A percentile compares a stretch with the other conserved stretches of the same genome.
Evolutionary conservation across 495 filamentous ascomycete species (phyloP).

Genomic region (Rhizodiscina lignyota): DNA sequence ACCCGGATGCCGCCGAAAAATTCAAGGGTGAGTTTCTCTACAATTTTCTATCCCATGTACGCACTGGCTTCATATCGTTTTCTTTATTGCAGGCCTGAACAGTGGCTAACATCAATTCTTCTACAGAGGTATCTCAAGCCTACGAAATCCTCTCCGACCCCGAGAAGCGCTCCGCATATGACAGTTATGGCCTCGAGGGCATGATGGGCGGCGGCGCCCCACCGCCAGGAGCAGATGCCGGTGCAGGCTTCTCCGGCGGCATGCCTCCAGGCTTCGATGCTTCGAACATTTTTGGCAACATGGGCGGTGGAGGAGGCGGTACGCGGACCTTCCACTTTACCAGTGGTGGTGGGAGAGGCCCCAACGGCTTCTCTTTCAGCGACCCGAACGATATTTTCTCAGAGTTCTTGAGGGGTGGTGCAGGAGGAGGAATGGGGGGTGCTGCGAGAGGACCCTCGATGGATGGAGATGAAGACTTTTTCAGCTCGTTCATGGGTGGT

Average conservation of each 20-base stretch:
- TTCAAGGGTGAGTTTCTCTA: slow-evolving; percentile 45
- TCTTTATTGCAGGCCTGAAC: slow-evolving; percentile 5
- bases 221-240: slow-evolving; percentile 37
- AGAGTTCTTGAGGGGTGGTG: slow-evolving; percentile 50
- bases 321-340: slow-evolving; percentile 59
- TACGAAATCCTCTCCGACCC: slow-evolving; percentile 97
- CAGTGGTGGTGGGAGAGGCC: slow-evolving; percentile 35
- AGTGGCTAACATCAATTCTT: slow-evolving; percentile 8
- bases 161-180: slow-evolving; percentile 91
- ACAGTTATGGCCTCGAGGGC: slow-evolving; percentile 88
- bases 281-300: slow-evolving; percentile 39
- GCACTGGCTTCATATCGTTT: slow-evolving; percentile 3
- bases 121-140: slow-evolving; percentile 73
- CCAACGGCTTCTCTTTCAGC: slow-evolving; percentile 57
- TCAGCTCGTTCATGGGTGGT: slow-evolving; percentile 25
- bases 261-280: slow-evolving; percentile 38
- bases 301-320: slow-evolving; percentile 32
- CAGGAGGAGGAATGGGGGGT: slow-evolving; percentile 29
- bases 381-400: slow-evolving; percentile 71
- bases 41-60: not conserved
- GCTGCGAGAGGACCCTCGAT: slow-evolving; percentile 23
- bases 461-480: slow-evolving; percentile 39
- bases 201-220: slow-evolving; percentile 66
- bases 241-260: slow-evolving; percentile 29
- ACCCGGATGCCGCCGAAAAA: slow-evolving; percentile 65